A percentile compares a stretch with the other conserved stretches of the same genome.
phyloP scores from a whole-genome alignment of 768 basidiomycete species.

The Termitomyces sp. region DNA sequence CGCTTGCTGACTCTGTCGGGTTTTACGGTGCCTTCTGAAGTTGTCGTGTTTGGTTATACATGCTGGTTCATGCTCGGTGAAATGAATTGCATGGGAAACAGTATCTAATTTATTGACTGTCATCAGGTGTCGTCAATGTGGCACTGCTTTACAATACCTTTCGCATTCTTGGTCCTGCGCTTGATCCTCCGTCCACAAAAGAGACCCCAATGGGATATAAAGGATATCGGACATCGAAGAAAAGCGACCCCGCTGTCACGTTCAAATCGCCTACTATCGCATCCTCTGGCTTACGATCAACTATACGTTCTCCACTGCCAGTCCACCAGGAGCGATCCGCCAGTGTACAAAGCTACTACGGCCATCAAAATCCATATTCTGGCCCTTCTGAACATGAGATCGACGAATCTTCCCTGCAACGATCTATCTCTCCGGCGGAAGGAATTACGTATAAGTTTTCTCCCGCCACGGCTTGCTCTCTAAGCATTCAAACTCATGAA shows the following conservation, averaged over 20 bases:
- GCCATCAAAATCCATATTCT: slow-evolving; percentile 14
- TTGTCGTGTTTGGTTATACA: slow-evolving; percentile 37
- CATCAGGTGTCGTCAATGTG: slow-evolving; percentile 57
- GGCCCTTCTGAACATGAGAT: slow-evolving; percentile 20
- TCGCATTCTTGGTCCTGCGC: slow-evolving; percentile 50
- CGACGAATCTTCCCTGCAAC: slow-evolving; percentile 12
- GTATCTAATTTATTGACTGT: not conserved
- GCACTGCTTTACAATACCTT: slow-evolving; percentile 65
- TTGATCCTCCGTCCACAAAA: slow-evolving; percentile 28
- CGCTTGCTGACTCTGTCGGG: slow-evolving; percentile 44
- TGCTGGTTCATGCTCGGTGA: slow-evolving; percentile 52
- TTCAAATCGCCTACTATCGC: slow-evolving; percentile 9
- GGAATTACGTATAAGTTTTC: slow-evolving; percentile 10
- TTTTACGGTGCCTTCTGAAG: slow-evolving; percentile 37
- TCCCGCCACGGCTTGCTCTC: not conserved
- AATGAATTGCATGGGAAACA: slow-evolving; percentile 11
- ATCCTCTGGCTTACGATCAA: slow-evolving; percentile 3
- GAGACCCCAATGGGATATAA: slow-evolving; percentile 21
- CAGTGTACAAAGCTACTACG: slow-evolving; percentile 17
- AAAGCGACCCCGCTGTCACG: slow-evolving; percentile 11
- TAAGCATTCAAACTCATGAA: slow-evolving; percentile 15
- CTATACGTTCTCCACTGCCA: slow-evolving; percentile 11
- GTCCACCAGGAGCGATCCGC: slow-evolving; percentile 18
- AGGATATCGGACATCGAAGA: slow-evolving; percentile 8
- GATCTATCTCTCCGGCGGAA: slow-evolving; percentile 17